Evolutionary conservation across 192 early-diverging fungal species (phyloP), one percentile per base, ranked within the genome.

Genomic region (Umbelopsis vinacea): DNA sequence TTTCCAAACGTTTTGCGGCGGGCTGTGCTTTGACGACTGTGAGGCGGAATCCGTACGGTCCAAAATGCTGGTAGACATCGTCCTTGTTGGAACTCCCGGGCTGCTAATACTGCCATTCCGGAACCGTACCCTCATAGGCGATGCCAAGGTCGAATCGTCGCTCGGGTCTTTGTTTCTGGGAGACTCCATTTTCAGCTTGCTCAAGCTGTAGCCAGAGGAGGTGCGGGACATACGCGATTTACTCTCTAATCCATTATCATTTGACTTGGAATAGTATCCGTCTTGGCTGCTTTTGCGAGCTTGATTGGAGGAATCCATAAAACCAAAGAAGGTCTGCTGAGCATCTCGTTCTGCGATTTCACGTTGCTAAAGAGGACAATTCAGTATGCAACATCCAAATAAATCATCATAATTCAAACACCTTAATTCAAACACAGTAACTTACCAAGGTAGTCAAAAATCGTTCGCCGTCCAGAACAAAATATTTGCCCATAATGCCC

Each of bases 311-410:
- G 29, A 29, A 71, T 73, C 75, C 35, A 80, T 43, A 47, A 80
- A 80, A 29, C 79, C 79, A 71, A 80, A 80, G 66, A 80, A 80
- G 6, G 79, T 80, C 67, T 80, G 79, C 24, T 80, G 76, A 11
- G 75, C 72, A 21, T 71, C 66, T 29, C 79, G 67, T 21, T 80
- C 79, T n/a, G 75, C 72, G 50, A 80, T 80, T 68, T 80, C 79
- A 9, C 73, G 74, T 50, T 66, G 53, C 74, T 79, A 24, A 43
- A 11, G 11, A 43, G 6, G 40, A 43, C 6, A 12, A 12, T 12
- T 43, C 6, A 43, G 11, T 0, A 68, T 12, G 46, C 21, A 6
- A 40, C n/a, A 23, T 68, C 29, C 10, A 24, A 19, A 11, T 3
- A 3, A 33, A 29, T 15, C 22, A 68, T 46, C 17, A 46, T 40